Evolutionary conservation across 83 land plant species (phyloP).

Genomic region (Picea abies): DNA sequence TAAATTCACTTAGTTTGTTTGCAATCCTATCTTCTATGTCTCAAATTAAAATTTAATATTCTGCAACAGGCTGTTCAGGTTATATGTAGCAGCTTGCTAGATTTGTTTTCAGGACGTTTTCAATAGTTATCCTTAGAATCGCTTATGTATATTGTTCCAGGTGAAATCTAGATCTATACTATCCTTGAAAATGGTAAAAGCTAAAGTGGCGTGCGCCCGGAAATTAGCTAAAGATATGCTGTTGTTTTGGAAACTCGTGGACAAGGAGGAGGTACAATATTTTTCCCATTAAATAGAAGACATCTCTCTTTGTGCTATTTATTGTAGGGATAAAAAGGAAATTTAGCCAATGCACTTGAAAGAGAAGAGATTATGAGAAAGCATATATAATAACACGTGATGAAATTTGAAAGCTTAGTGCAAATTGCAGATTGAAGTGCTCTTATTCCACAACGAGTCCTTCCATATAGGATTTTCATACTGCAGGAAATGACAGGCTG

Average conservation of each 20-base stretch:
- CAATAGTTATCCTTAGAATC: neutral
- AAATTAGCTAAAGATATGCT: constrained; percentile 91
- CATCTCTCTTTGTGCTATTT: no score
- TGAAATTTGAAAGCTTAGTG: neutral
- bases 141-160: constrained; percentile 28
- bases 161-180: constrained; percentile 74
- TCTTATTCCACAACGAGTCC: no score
- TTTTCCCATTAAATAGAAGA: neutral
- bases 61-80: neutral
- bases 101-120: neutral
- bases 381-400: neutral
- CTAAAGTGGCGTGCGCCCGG: constrained; percentile 79
- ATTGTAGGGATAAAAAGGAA: neutral
- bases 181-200: constrained; percentile 76
- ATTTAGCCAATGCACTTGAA: neutral
- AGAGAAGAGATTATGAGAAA: neutral
- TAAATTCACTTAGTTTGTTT: neutral
- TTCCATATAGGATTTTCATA: no score
- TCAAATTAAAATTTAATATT: neutral
- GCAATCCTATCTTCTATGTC: neutral
- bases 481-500: no score
- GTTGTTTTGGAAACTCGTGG: constrained; percentile 85
- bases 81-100: no score
- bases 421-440: no score
- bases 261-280: constrained; percentile 85